A percentile compares a stretch with the other conserved stretches of the same genome.
Conservation (phyloP, 805 yeast species). For the Wickerhamiella australiensis region DNA sequence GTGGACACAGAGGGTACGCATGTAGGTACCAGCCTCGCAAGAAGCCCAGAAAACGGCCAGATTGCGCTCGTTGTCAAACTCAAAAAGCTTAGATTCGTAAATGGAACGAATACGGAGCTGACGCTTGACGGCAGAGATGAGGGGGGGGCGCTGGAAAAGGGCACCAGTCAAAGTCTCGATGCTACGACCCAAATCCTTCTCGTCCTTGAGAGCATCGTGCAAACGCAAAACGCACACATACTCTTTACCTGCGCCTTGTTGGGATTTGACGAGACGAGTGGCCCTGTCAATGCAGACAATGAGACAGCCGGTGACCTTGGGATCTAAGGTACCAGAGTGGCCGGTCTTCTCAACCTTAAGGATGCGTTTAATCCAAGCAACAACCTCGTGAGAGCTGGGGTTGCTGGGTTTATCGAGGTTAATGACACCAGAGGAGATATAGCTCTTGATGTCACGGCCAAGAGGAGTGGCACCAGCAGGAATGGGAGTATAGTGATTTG, state of each 20-base stretch:
- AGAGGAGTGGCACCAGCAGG: conserved; percentile 92
- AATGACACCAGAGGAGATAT: conserved; percentile 89
- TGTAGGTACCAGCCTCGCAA: conserved; percentile 99
- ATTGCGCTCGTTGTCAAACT: conserved; percentile 93
- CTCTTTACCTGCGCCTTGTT: conserved; percentile 99
- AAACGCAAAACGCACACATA: conserved; percentile 94
- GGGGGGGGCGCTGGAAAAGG: conserved; percentile 96
- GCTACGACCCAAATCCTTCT: conserved; percentile 73
- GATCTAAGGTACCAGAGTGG: conserved; percentile 98
- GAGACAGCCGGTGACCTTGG: conserved; percentile 96
- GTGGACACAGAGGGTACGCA: conserved; percentile 98
- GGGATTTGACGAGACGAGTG: conserved; percentile 93
- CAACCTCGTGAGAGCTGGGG: conserved; percentile 98
- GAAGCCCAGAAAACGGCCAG: conserved; percentile 99
- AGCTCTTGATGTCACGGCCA: conserved; percentile 83
- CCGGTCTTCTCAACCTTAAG: conserved; percentile 95
- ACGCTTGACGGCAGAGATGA: conserved; percentile 97
- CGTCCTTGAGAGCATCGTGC: conserved; percentile 85
- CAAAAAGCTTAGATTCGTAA: conserved; percentile 89
- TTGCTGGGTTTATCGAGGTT: conserved; percentile 96
- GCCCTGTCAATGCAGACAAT: conserved; percentile 98
- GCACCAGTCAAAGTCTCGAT: conserved; percentile 97
- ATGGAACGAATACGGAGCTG: conserved; percentile 97
- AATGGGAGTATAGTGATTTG: conserved; percentile 95
- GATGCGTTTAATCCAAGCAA: conserved; percentile 97